Conservation (phyloP, 306 rosid genomes). For the Cicer yamashitae region DNA sequence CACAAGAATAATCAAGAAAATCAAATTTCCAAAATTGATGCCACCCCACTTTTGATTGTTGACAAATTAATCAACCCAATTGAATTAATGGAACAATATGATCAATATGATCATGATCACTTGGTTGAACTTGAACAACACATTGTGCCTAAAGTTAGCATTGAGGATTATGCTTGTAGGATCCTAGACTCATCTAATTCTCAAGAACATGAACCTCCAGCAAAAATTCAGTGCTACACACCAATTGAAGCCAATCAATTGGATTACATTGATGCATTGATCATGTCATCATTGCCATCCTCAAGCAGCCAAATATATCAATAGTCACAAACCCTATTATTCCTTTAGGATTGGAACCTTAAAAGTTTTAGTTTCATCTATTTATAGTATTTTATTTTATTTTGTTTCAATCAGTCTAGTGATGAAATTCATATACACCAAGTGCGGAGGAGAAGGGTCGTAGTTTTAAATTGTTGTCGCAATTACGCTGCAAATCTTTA, state of each 20-base stretch:
- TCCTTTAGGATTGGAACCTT: conserved; percentile 48
- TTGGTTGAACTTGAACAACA: conserved; percentile 39
- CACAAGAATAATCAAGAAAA: conserved; percentile 50
- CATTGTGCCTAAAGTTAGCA: conserved; percentile 47
- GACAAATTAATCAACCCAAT: conserved; percentile 50
- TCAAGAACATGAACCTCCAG: conserved; percentile 53
- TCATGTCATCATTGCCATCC: conserved; percentile 55
- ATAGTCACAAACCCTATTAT: conserved; percentile 37
- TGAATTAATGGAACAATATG: conserved; percentile 41
- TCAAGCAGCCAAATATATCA: conserved; percentile 40
- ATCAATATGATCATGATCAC: conserved; percentile 15
- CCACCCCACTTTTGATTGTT: conserved; percentile 26
- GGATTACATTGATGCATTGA: conserved; percentile 59
- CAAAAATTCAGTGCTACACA: conserved; percentile 42
- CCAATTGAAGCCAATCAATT: conserved; percentile 49
- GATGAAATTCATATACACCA: no score
- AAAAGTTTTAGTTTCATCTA: conserved; percentile 34
- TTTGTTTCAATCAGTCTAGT: no score
- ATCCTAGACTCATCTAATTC: conserved; percentile 50
- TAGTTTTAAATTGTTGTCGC: no score
- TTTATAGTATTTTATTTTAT: conserved; percentile 12
- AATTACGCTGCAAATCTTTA: no score
- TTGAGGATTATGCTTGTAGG: conserved; percentile 50
- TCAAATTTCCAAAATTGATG: conserved; percentile 45
- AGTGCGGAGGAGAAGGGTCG: no score